Base-by-base conservation (phyloP, 345 rosid species). In the Eucalyptus cloeziana region DNA sequence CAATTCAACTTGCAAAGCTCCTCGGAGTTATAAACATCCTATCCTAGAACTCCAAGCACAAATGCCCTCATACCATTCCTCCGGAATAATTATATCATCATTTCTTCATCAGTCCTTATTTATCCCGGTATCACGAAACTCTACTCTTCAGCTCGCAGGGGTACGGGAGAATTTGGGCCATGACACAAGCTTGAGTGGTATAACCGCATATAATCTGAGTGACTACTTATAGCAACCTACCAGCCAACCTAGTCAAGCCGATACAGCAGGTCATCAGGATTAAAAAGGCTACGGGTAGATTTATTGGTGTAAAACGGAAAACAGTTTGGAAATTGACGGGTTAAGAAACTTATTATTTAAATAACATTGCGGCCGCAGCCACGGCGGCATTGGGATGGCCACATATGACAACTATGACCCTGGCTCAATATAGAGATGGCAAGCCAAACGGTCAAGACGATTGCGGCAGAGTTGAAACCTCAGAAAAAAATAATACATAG, bases 21-120 rank as follows among this genome's bases (percentile, higher is more conserved):
- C 30, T 56, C 1, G 0, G 3, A 56, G 13, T 56, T 10, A 22
- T 22, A 24, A 4, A 24, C 27, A 4, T 56, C 30, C 30, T 24
- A 56, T 56, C 62, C 27, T 56, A 56, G 27, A 56, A 56, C 62
- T 56, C 62, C 30, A 24, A 56, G 30, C 13, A 56, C 30, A 56
- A 56, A 56, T 52, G 25, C 25, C 58, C 58, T 21, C 58, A 21
- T 21, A 21, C 58, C 58, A 21, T 25, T 56, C 62, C 9, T 24
- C 4, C 30, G 6, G 2, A 4, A 56, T 22, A 56, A 56, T 56
- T 24, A 56, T 25, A 56, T 24, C 30, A 24, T 56, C 62, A 56
- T 56, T 56, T 56, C 30, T 56, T 9, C 62, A 24, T 56, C 62
- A 56, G 3, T 56, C 62, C 8, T 7, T 56, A 24, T 24, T 22